Evolutionary conservation across 495 filamentous ascomycete genomes (phyloP).

Genomic region (Diplogelasinospora grovesii): DNA sequence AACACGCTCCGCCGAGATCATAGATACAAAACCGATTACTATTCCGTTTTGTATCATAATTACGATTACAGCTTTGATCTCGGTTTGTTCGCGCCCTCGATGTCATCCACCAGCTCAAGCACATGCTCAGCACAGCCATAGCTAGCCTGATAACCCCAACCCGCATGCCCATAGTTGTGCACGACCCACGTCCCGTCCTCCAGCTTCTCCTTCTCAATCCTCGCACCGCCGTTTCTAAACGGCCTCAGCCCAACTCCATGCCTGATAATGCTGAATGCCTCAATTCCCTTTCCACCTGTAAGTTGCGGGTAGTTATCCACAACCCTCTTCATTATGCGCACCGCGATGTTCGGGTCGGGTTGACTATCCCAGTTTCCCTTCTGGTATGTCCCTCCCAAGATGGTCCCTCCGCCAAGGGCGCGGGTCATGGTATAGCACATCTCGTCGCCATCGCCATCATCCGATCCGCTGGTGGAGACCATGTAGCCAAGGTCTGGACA

Average conservation of each 20-base stretch:
- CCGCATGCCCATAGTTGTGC: conserved; percentile 95
- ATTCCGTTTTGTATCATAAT: too few relatives aligned
- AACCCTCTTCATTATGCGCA: conserved; percentile 82
- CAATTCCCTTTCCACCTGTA: conserved; percentile 66
- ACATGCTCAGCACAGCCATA: conserved; percentile 75
- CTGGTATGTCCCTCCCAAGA: conserved; percentile 85
- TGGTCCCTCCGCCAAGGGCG: conserved; percentile 68
- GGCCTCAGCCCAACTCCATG: conserved; percentile 88
- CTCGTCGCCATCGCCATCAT: conserved; percentile 77
- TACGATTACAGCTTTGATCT: conserved; percentile 12
- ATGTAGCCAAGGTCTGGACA: conserved; percentile 57
- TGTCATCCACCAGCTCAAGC: conserved; percentile 63
- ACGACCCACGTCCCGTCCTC: conserved; percentile 68
- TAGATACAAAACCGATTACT: background rate
- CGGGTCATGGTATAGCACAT: conserved; percentile 85
- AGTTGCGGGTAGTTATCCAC: conserved; percentile 67
- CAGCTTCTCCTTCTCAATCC: conserved; percentile 78
- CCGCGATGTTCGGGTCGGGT: conserved; percentile 72
- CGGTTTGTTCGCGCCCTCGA: conserved; percentile 9
- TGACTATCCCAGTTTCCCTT: conserved; percentile 76
- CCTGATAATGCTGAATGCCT: conserved; percentile 76
- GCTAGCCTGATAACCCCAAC: conserved; percentile 83
- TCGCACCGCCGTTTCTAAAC: conserved; percentile 62
- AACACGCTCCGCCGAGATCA: background rate
- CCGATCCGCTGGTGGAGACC: conserved; percentile 67